Evolutionary conservation across 169 alveolate genomes (phyloP).

Genomic region (Plasmodium cynomolgi): DNA sequence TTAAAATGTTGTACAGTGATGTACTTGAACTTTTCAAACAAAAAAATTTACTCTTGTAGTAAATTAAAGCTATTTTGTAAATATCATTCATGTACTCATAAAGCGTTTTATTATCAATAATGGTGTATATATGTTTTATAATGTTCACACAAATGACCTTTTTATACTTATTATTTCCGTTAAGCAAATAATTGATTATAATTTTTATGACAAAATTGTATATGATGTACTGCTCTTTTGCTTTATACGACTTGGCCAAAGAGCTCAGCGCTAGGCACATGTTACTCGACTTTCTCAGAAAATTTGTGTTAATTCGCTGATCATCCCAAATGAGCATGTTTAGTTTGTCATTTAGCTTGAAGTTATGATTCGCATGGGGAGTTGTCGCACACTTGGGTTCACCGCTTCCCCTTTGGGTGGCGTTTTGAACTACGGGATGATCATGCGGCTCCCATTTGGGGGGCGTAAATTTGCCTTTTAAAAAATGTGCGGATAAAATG

Average conservation of each 20-base stretch:
- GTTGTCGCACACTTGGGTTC: background rate
- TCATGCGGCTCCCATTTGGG: background rate
- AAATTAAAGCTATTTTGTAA: constrained; percentile 58
- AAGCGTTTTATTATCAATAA: constrained; percentile 71
- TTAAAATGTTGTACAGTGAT: constrained; percentile 67
- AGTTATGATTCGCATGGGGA: background rate
- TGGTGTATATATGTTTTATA: constrained; percentile 71
- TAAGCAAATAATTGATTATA: constrained; percentile 53
- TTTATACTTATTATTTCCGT: constrained; percentile 67
- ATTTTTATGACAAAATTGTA: constrained; percentile 67
- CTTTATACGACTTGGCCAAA: constrained; percentile 51
- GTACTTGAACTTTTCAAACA: constrained; percentile 73
- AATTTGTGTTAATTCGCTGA: constrained; percentile 38
- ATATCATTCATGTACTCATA: constrained; percentile 69
- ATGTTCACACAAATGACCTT: constrained; percentile 69
- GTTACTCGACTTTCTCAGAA: constrained; percentile 69
- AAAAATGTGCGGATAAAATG: constrained; percentile 14
- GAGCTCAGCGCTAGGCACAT: constrained; percentile 71
- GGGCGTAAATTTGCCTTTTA: background rate
- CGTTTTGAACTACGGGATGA: background rate
- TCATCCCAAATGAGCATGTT: constrained; percentile 40
- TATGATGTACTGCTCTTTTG: constrained; percentile 69
- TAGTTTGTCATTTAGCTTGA: constrained; percentile 35
- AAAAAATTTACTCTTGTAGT: constrained; percentile 66
- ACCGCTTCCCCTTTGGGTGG: background rate